Evolutionary conservation across 2,329 filamentous ascomycete species (phyloP).

Genomic region (Scytalidium sp.): DNA sequence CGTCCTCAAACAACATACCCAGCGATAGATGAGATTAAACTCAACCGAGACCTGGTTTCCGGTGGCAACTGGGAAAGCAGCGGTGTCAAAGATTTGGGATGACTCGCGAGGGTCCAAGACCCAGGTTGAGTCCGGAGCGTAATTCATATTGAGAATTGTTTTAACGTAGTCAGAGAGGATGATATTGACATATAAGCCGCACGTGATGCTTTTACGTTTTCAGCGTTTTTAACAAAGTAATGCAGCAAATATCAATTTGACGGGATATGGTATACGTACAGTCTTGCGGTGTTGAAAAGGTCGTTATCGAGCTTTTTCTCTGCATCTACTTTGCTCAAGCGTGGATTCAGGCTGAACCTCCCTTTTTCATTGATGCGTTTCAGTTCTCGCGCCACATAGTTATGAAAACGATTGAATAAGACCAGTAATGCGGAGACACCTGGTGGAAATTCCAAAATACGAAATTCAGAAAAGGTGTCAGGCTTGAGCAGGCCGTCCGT

Average conservation of each 20-base stretch:
- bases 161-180: slow-evolving; percentile 74
- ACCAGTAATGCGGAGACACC: slow-evolving; percentile 67
- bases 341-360: slow-evolving; percentile 56
- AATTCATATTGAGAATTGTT: slow-evolving; percentile 45
- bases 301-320: slow-evolving; percentile 73
- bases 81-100: slow-evolving; percentile 44
- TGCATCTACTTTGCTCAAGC: slow-evolving; percentile 48
- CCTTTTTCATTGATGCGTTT: slow-evolving; percentile 78
- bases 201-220: slow-evolving; percentile 71
- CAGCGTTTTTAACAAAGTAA: too few relatives aligned
- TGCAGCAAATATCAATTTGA: too few relatives aligned
- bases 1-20: slow-evolving; percentile 83
- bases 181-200: slow-evolving; percentile 75
- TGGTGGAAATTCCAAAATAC: slow-evolving; percentile 66
- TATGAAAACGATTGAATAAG: slow-evolving; percentile 84
- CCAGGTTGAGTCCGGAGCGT: slow-evolving; percentile 51
- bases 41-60: slow-evolving; percentile 83
- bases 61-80: slow-evolving; percentile 64
- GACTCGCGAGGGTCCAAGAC: slow-evolving; percentile 74
- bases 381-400: slow-evolving; percentile 75
- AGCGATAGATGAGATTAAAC: slow-evolving; percentile 84
- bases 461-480: slow-evolving; percentile 67
- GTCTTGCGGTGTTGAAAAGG: slow-evolving; percentile 71
- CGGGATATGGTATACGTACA: too few relatives aligned
- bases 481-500: slow-evolving; percentile 68